A percentile compares a stretch with the other conserved stretches of the same genome.
Evolutionary conservation across 2,329 filamentous ascomycete species (phyloP).

Genomic region (Fusarium sp.): DNA sequence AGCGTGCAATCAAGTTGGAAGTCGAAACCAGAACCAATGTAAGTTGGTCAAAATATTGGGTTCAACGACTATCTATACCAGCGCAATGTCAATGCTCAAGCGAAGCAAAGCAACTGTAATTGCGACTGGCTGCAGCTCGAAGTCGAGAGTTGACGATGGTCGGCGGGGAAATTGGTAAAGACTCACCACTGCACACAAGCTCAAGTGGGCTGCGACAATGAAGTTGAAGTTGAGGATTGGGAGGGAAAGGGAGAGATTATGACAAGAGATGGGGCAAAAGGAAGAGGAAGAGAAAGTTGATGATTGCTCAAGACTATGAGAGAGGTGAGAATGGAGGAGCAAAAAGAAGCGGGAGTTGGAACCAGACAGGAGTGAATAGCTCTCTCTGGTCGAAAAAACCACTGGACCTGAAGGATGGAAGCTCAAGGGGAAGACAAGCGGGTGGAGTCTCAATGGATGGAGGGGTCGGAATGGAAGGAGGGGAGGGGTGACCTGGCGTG

Average conservation of each 20-base stretch:
- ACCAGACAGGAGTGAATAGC: conserved; percentile 36
- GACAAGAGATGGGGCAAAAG: conserved; percentile 37
- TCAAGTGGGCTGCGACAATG: conserved; percentile 43
- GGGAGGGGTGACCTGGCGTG: conserved; percentile 31
- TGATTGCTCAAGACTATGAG: conserved; percentile 36
- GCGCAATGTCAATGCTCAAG: conserved; percentile 8
- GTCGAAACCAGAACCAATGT: conserved; percentile 26
- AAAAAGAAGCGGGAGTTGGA: conserved; percentile 39
- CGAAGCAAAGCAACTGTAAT: conserved; percentile 13
- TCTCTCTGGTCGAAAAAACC: conserved; percentile 45
- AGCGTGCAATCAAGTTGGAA: conserved; percentile 24
- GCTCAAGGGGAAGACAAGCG: conserved; percentile 46
- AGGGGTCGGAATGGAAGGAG: conserved; percentile 39
- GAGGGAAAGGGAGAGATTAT: conserved; percentile 37
- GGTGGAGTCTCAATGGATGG: conserved; percentile 36
- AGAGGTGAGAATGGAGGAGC: conserved; percentile 40
- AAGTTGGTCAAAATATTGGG: conserved; percentile 13
- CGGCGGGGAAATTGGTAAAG: conserved; percentile 32
- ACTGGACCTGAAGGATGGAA: conserved; percentile 44
- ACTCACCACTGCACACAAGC: conserved; percentile 45
- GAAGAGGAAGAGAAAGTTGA: conserved; percentile 26
- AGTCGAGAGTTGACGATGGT: conserved; percentile 35
- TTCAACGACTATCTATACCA: conserved; percentile 26
- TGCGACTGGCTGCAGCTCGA: conserved; percentile 14
- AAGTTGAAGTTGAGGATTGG: conserved; percentile 38